A percentile compares a stretch with the other conserved stretches of the same genome.
These are phyloP conservation scores for Syzygium jambos DNA, from an alignment of 345 rosid genomes.

Conservation along the genomic window DNA sequence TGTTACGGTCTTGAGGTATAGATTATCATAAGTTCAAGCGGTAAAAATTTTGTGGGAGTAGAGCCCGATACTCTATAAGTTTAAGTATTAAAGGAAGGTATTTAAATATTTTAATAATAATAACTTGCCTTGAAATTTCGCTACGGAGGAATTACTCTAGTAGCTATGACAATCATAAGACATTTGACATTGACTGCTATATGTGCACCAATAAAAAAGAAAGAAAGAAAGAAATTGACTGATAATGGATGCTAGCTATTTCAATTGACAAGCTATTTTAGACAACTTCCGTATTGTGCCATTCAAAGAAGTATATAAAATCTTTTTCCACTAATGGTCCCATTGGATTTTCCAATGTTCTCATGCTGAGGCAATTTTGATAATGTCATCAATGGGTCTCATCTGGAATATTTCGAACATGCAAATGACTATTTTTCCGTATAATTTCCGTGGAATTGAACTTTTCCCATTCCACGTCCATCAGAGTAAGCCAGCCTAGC, in stretches of 20 bases:
- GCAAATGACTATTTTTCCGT: background rate
- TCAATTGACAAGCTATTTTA: background rate
- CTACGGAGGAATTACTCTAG: background rate
- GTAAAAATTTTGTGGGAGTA: background rate
- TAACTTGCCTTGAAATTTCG: background rate
- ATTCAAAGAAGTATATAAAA: background rate
- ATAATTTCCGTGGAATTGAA: background rate
- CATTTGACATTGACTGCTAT: background rate
- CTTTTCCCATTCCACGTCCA: background rate
- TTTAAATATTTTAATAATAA: background rate
- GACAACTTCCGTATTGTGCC: background rate
- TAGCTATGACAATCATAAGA: background rate
- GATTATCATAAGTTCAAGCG: background rate
- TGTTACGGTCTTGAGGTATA: background rate
- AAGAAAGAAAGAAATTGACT: background rate
- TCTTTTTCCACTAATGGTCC: background rate
- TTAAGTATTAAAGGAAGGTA: background rate
- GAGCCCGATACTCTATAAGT: background rate
- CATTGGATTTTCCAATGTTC: background rate
- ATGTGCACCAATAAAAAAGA: background rate
- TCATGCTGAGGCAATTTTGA: background rate
- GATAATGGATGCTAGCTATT: background rate
- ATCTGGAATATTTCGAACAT: background rate
- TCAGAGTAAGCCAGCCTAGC: background rate
- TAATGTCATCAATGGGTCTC: background rate